Base-by-base conservation (phyloP, 2,329 filamentous ascomycete genomes). In the Cryphonectria nitschkei region DNA sequence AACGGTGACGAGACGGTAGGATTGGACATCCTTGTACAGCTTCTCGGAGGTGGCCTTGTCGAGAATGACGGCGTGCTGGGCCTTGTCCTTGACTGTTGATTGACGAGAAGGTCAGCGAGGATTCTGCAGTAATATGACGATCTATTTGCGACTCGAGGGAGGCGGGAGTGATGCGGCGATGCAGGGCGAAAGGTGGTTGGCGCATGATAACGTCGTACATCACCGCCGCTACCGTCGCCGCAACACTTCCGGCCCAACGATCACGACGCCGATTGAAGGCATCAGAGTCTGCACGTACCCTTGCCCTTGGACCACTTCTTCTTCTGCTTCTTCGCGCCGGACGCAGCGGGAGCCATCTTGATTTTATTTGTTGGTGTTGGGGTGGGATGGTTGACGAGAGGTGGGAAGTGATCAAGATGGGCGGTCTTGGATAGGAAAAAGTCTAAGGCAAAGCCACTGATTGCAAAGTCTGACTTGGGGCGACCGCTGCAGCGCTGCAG, bases 11-110 rank as follows among this genome's bases (percentile, higher is more conserved):
- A 99, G 94, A 83, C 96, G 94, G 93, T 98, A 99, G 76, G 96
- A 98, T 87, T 98, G 96, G 81, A 99, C 97, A 90, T 99, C 96
- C 90, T 99, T 99, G 90, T 97, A 93, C 85, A 99, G 94, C 90
- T 97, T 97, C 87, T 99, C 96, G 78, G 92, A 93, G 82, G 92
- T 97, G 86, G 88, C 83, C 92, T 99, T 99, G 90, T 99, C 96
- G 87, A 99, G 94, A 83, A 98, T 89, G 86, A 99, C 96, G 85
- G 93, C 93, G 91, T 99, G 96, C 86, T 98, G 93, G 87, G 96
- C 95, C 95, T 99, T 99, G 91, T 99, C 96, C 96, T 99, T 99
- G 89, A 99, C 96, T 81, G 74, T 73, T 58, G 68, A 50, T 72
- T 52, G 56, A 62, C 54, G 32, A 34, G 34, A 54, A 32, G 22